phyloP scores from a whole-genome alignment of 495 filamentous ascomycete species.

The Penicillium silybi region DNA sequence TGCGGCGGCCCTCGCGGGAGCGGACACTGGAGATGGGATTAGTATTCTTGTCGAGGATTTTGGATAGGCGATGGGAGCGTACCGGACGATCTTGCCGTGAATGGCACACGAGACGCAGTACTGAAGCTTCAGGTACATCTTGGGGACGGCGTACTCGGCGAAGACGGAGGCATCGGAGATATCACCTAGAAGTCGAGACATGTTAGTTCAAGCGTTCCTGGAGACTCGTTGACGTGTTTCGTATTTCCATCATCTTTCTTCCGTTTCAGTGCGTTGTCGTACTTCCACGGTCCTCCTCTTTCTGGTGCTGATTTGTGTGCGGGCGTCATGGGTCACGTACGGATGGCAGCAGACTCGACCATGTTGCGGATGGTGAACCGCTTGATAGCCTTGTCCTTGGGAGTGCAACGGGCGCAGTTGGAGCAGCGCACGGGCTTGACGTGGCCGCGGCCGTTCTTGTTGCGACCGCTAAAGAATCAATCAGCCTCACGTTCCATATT shows the following conservation, averaged over 20 bases:
- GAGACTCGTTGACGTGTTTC: neutral
- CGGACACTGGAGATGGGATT: conserved; percentile 66
- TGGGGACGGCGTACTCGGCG: conserved; percentile 97
- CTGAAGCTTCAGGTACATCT: conserved; percentile 99
- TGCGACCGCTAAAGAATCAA: conserved; percentile 69
- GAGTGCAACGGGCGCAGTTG: conserved; percentile 99
- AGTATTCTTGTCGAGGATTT: conserved; percentile 9
- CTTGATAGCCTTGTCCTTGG: conserved; percentile 99
- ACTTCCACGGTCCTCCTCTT: neutral
- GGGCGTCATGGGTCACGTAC: conserved; percentile 58
- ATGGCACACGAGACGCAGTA: conserved; percentile 99
- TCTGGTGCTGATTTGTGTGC: neutral
- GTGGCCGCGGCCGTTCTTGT: conserved; percentile 99
- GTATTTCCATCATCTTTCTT: neutral
- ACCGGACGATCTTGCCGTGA: conserved; percentile 99
- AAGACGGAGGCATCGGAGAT: conserved; percentile 99
- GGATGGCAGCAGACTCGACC: conserved; percentile 99
- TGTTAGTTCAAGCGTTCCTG: conserved; percentile 6
- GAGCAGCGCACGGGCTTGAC: conserved; percentile 99
- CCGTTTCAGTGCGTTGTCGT: neutral
- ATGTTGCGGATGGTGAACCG: conserved; percentile 99
- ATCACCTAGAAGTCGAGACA: conserved; percentile 66
- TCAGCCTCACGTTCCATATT: conserved; percentile 16
- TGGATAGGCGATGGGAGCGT: conserved; percentile 36
- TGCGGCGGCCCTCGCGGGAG: conserved; percentile 93